phyloP scores from a whole-genome alignment of 345 rosid genomes.

The Hirschfeldia incana region DNA sequence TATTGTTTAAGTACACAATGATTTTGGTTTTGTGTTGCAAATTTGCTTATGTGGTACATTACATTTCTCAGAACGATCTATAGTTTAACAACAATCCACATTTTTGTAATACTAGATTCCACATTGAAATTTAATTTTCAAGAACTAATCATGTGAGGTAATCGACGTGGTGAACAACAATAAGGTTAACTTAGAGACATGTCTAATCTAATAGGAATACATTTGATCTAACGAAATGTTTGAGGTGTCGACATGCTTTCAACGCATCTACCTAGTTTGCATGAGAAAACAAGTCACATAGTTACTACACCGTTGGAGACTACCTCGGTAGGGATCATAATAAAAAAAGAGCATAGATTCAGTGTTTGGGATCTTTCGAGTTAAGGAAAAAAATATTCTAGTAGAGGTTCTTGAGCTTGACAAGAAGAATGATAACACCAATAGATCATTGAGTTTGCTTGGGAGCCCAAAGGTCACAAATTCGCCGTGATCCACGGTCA shows the following conservation, averaged over 20 bases:
- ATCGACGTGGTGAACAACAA: background rate
- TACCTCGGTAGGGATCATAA: constrained; percentile 83
- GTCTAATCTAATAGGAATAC: background rate
- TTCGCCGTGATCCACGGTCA: constrained; percentile 96
- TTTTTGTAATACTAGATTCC: too few relatives aligned
- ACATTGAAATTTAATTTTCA: background rate
- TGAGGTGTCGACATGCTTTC: background rate
- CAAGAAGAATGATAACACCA: constrained; percentile 68
- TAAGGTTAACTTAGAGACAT: background rate
- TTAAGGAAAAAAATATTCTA: constrained; percentile 89
- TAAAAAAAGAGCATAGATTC: constrained; percentile 92
- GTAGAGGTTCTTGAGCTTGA: constrained; percentile 98
- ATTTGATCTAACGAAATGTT: background rate
- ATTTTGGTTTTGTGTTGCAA: background rate
- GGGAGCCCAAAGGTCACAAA: constrained; percentile 96
- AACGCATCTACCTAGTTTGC: background rate
- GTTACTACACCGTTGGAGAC: constrained; percentile 48
- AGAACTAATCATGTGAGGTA: background rate
- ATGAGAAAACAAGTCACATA: background rate
- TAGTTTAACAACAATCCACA: background rate
- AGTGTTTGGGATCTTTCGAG: constrained; percentile 93
- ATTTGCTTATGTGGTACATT: background rate
- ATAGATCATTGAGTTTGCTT: constrained; percentile 85
- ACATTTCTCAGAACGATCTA: background rate
- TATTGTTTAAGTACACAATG: background rate